Evolutionary conservation across 176 grass and related monocot genomes (phyloP), one percentile per base, ranked within the genome.

Genomic region (Saccharum officinarum): DNA sequence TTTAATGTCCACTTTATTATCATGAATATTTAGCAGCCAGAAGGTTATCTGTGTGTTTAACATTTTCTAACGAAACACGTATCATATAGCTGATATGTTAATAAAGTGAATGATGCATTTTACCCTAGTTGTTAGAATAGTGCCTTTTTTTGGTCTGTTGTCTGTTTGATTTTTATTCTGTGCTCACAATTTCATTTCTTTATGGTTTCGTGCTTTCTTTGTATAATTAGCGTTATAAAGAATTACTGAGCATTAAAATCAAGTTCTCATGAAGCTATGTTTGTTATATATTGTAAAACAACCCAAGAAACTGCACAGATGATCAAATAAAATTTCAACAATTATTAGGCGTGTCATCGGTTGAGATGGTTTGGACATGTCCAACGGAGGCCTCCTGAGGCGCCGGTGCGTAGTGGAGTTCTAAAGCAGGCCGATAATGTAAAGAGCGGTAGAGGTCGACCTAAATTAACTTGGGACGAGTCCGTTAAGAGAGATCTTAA

Each of bases 241-340:
- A 22, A 41, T 76, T 71, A 15, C 30, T 69, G 16, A 60, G 50
- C 28, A 28, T 17, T n/a, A 47, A 41, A 15, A 54, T 46, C 26
- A 33, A 79, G 10, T 55, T 66, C 25, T 73, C 64, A 8, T 83
- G 80, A 78, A 50, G 3, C 49, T 88, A 23, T 31, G 23, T 78
- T 57, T 67, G 16, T 13, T 52, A 46, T 41, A 17, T 69, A 39
- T 47, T 68, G 36, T 83, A 44, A 84, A 74, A 8, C 1, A 46
- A 85, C 87, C 26, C 8, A 67, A 80, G 17, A 33, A 60, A 76
- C 50, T 81, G 5, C 16, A 75, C 5, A 62, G 52, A 40, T 0
- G 20, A 12, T 2, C 3, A 39, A 25, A 75, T 17, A 17, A 25
- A 13, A 71, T 67, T 67, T 30, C 4, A 26, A 37, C 5, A 34